These are phyloP conservation scores for Wallacemonas collosoma DNA, from an alignment of 208 protist genomes.

Conservation along the genomic window DNA sequence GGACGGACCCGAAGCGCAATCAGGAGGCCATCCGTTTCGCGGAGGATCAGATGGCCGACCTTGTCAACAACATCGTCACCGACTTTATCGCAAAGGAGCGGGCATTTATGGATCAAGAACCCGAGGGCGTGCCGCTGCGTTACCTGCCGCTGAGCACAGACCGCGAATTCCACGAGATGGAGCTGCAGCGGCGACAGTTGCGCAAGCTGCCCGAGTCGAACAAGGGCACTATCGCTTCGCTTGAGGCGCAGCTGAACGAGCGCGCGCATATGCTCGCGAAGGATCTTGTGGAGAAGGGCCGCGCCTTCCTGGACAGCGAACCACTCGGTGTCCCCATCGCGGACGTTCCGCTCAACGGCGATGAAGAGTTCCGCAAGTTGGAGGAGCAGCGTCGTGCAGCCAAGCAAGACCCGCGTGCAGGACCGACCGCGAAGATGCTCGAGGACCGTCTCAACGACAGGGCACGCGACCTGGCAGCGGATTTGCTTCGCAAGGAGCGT, in stretches of 20 bases:
- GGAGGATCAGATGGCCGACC: constrained; percentile 71
- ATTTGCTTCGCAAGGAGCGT: constrained; percentile 57
- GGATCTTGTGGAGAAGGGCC: constrained; percentile 63
- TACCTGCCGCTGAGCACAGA: constrained; percentile 76
- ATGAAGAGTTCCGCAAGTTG: constrained; percentile 72
- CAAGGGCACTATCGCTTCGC: constrained; percentile 28
- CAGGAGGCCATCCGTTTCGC: constrained; percentile 48
- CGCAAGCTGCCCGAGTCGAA: constrained; percentile 29
- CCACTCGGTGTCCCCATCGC: constrained; percentile 72
- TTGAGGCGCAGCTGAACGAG: constrained; percentile 75
- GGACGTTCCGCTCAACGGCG: constrained; percentile 64
- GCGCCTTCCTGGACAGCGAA: constrained; percentile 63
- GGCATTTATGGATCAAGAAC: constrained; percentile 74
- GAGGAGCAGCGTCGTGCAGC: constrained; percentile 63
- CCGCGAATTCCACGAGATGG: constrained; percentile 67
- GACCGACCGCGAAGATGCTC: constrained; percentile 35
- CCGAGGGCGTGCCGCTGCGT: constrained; percentile 69
- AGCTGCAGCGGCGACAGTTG: constrained; percentile 52
- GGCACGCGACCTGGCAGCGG: constrained; percentile 46
- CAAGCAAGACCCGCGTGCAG: constrained; percentile 44
- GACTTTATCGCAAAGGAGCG: constrained; percentile 74
- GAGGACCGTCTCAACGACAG: constrained; percentile 67
- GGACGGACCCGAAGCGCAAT: constrained; percentile 51
- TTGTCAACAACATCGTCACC: constrained; percentile 64
- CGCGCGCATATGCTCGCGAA: constrained; percentile 64